Evolutionary conservation across 1,284 basidiomycete species (phyloP).

Genomic region (Exobasidium rhododendri): DNA sequence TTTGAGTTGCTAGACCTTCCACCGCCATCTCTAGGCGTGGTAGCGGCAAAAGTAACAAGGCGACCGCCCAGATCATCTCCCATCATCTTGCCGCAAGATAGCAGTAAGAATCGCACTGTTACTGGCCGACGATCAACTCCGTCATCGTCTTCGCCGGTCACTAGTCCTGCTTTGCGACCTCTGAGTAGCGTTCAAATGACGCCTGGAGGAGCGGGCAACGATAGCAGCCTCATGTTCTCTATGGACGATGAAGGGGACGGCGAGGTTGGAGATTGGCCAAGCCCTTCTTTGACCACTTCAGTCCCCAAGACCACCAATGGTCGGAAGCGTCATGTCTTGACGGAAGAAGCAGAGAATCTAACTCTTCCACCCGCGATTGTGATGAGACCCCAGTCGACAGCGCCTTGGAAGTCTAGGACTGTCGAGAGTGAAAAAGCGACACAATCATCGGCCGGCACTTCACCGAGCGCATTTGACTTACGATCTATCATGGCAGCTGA

Average conservation of each 20-base stretch:
- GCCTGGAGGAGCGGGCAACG: slow-evolving; percentile 17
- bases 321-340: neutral
- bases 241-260: slow-evolving; percentile 64
- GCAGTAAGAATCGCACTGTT: neutral
- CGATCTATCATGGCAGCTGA: slow-evolving; percentile 74
- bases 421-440: slow-evolving; percentile 57
- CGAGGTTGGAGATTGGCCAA: neutral
- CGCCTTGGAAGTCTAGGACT: slow-evolving; percentile 59
- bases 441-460: slow-evolving; percentile 22
- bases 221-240: slow-evolving; percentile 62
- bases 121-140: neutral
- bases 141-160: slow-evolving; percentile 29
- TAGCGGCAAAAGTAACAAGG: slow-evolving; percentile 41
- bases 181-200: slow-evolving; percentile 12
- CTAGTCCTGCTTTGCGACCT: slow-evolving; percentile 25
- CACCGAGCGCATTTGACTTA: slow-evolving; percentile 61
- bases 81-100: neutral
- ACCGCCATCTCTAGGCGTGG: slow-evolving; percentile 56
- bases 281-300: too few relatives aligned
- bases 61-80: slow-evolving; percentile 13
- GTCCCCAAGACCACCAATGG: neutral
- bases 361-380: neutral
- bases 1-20: slow-evolving; percentile 78
- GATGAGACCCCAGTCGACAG: neutral
- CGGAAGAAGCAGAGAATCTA: neutral